Evolutionary conservation across 2,329 filamentous ascomycete species (phyloP), one percentile per base, ranked within the genome.

Genomic region (Hypoxylon sp.): DNA sequence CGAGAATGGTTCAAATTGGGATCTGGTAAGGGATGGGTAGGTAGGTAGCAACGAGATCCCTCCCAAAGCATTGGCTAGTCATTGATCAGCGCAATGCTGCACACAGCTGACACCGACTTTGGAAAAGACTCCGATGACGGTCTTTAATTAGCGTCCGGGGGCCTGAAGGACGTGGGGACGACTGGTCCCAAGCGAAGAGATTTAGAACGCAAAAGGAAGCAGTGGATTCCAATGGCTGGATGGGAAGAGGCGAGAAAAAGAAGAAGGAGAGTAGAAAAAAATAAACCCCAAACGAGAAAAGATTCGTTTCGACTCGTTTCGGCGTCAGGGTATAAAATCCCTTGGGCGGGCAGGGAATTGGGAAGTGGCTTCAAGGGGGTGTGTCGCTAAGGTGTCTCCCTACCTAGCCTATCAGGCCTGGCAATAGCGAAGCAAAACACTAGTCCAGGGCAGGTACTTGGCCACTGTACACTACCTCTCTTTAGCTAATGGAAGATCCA

Each of bases 81-180:
- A 65, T 44, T 60, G 65, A 64, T 68, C 68, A 64, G 61, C 66
- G 49, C 45, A 61, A 36, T 53, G 55, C 51, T 51, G 48, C 54
- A 56, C 59, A 61, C 46, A 63, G 52, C 61, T 63, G 58, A 67
- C 62, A 61, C 61, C 57, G 55, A 60, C 59, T 63, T 65, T 49
- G 61, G 67, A 63, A 67, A 64, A 65, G 45, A 61, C 67, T 69
- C 69, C 64, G 69, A 71, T 64, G 67, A 62, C 64, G 62, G 67
- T 68, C 69, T 69, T 68, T 66, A 70, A 68, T 70, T 69, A 70
- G 63, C 61, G 56, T 55, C 66, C 64, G 65, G 65, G 68, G 60
- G 22, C 44, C 30, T 45, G 8, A 50, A 40, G 51, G 42, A 36
- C 62, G 61, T 70, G 62, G 62, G 53, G 54, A 63, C 55, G 50